Evolutionary conservation across 1,139 yeast species (phyloP).

Genomic region (Groenewaldozyma auringiensis): DNA sequence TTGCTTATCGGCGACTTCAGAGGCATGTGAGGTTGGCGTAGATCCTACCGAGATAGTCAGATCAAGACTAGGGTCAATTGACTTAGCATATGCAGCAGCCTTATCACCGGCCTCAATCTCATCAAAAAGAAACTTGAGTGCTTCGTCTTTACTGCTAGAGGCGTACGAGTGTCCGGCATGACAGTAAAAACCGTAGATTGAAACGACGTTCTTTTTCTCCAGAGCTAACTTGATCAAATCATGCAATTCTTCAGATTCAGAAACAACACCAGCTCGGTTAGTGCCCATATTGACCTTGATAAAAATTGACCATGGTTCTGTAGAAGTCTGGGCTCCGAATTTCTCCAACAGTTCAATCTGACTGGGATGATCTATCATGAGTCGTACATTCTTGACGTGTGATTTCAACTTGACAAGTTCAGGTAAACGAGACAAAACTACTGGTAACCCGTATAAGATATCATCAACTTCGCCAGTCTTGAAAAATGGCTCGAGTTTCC

Average conservation of each 20-base stretch:
- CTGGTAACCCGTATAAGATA: conserved; percentile 64
- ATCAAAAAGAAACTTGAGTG: conserved; percentile 41
- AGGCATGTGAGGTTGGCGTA: conserved; percentile 71
- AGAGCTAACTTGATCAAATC: conserved; percentile 25
- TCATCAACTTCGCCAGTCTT: conserved; percentile 45
- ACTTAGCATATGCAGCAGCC: conserved; percentile 40
- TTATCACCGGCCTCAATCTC: conserved; percentile 51
- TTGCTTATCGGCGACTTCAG: conserved; percentile 32
- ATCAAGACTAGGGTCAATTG: conserved; percentile 25
- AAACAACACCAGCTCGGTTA: conserved; percentile 38
- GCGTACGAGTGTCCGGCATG: conserved; percentile 75
- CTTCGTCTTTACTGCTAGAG: conserved; percentile 41
- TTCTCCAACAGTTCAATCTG: conserved; percentile 46
- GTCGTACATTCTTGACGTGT: conserved; percentile 26
- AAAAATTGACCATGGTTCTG: conserved; percentile 40
- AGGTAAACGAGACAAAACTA: conserved; percentile 41
- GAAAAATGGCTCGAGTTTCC: conserved; percentile 42
- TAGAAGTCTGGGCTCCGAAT: conserved; percentile 32
- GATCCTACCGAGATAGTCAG: conserved; percentile 62
- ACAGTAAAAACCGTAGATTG: conserved; percentile 59
- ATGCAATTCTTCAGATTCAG: conserved; percentile 28
- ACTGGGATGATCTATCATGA: conserved; percentile 54
- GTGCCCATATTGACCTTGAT: conserved; percentile 44
- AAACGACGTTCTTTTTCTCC: conserved; percentile 11
- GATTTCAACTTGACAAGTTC: conserved; percentile 41